phyloP scores from a whole-genome alignment of 2,329 filamentous ascomycete genomes.

The Aschersonia sp. region DNA sequence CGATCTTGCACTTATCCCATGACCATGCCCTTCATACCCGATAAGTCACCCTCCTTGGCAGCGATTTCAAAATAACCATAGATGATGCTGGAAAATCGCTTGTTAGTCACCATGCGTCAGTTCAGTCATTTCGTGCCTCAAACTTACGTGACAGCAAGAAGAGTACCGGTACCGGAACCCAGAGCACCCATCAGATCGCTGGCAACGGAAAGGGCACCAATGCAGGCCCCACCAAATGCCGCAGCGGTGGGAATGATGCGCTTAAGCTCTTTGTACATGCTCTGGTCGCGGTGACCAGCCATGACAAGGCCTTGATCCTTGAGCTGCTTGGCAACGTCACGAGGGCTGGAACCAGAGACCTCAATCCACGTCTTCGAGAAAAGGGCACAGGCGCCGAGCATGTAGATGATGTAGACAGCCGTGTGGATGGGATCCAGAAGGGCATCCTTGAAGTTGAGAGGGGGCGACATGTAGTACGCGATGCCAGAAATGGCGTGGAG shows the following conservation, averaged over 20 bases:
- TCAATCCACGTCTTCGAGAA: constrained; percentile 99
- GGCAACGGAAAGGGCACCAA: constrained; percentile 89
- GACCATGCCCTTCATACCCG: constrained; percentile 62
- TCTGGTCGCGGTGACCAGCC: constrained; percentile 98
- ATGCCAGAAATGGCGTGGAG: constrained; percentile 86
- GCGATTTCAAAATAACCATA: constrained; percentile 99
- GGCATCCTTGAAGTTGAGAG: constrained; percentile 93
- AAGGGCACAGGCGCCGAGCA: constrained; percentile 92
- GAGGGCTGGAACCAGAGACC: constrained; percentile 92
- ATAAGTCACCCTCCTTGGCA: constrained; percentile 93
- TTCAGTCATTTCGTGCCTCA: constrained; percentile 13
- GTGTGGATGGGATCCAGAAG: constrained; percentile 96
- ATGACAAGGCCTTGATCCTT: constrained; percentile 99
- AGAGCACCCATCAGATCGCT: constrained; percentile 93
- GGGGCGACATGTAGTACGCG: constrained; percentile 99
- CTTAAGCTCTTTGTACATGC: constrained; percentile 99
- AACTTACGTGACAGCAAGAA: constrained; percentile 94
- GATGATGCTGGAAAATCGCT: constrained; percentile 55
- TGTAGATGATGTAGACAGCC: constrained; percentile 87
- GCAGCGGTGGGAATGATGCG: constrained; percentile 96
- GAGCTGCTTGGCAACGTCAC: constrained; percentile 97
- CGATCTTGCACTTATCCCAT: constrained; percentile 38
- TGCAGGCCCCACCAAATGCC: constrained; percentile 96
- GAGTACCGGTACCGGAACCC: constrained; percentile 91
- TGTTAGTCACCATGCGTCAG: constrained; percentile 1